Evolutionary conservation across 139 green algal genomes (phyloP).

Genomic region (Picochlorum costavermella): DNA sequence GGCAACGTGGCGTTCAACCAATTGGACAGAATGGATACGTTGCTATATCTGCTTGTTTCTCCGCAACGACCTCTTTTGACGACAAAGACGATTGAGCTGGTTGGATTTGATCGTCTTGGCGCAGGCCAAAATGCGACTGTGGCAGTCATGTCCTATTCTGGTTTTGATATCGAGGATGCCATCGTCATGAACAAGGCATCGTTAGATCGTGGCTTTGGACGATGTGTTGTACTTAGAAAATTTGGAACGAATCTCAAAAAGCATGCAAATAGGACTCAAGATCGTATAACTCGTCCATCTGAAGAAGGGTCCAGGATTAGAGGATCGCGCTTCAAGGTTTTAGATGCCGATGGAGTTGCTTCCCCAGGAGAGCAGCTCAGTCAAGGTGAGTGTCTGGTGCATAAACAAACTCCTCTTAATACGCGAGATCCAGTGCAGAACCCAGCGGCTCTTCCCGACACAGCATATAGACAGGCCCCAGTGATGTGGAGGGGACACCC

Average conservation of each 20-base stretch:
- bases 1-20: conserved; percentile 97
- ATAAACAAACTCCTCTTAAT: conserved; percentile 86
- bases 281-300: conserved; percentile 57
- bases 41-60: conserved; percentile 95
- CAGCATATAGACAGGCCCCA: conserved; percentile 36
- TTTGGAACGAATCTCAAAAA: conserved; percentile 65
- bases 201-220: conserved; percentile 94
- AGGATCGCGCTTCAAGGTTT: conserved; percentile 35
- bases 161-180: conserved; percentile 93
- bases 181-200: conserved; percentile 97
- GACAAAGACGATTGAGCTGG: conserved; percentile 91
- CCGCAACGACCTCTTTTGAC: conserved; percentile 93
- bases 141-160: conserved; percentile 94
- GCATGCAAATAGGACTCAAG: conserved; percentile 83
- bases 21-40: conserved; percentile 86
- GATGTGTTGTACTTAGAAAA: conserved; percentile 92
- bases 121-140: conserved; percentile 97
- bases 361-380: conserved; percentile 71
- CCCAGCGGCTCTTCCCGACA: conserved; percentile 53
- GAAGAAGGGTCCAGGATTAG: conserved; percentile 1
- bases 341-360: conserved; percentile 87
- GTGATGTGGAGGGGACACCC: conserved; percentile 60
- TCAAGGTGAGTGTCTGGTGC: conserved; percentile 74
- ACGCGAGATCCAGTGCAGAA: conserved; percentile 56
- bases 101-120: conserved; percentile 87